Evolutionary conservation across 75 land plant species (phyloP).

Genomic region (Sequoiadendron giganteum): DNA sequence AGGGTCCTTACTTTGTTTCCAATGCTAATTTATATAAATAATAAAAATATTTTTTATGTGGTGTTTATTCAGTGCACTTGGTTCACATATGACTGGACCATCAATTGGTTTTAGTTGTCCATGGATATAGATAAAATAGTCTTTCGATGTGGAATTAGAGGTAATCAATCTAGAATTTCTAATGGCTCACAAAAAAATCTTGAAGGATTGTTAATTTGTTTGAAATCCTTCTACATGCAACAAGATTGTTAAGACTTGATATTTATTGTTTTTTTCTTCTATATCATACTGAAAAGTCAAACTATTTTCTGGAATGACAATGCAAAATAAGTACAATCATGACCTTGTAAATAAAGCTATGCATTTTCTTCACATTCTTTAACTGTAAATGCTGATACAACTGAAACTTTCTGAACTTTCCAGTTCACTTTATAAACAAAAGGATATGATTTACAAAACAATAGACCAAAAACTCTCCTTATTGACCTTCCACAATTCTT

Average conservation of each 20-base stretch:
- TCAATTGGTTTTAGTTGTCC: background rate
- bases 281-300: background rate
- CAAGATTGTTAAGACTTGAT: background rate
- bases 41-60: background rate
- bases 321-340: conserved; percentile 42
- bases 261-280: background rate
- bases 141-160: background rate
- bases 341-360: background rate
- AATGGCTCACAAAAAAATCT: too few relatives aligned
- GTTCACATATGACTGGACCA: background rate
- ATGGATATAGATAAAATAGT: background rate
- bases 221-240: background rate
- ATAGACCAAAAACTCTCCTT: too few relatives aligned
- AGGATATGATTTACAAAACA: too few relatives aligned
- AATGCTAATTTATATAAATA: background rate
- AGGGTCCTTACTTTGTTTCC: background rate
- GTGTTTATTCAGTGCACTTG: background rate
- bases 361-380: background rate
- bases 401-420: too few relatives aligned
- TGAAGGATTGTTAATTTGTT: background rate
- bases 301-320: conserved; percentile 26
- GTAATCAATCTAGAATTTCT: too few relatives aligned
- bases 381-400: too few relatives aligned
- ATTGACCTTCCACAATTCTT: too few relatives aligned
- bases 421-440: too few relatives aligned